Evolutionary conservation across 140 eudicot genomes (phyloP), one percentile per base, ranked within the genome.

Genomic region (Erigeron philadelphicus): DNA sequence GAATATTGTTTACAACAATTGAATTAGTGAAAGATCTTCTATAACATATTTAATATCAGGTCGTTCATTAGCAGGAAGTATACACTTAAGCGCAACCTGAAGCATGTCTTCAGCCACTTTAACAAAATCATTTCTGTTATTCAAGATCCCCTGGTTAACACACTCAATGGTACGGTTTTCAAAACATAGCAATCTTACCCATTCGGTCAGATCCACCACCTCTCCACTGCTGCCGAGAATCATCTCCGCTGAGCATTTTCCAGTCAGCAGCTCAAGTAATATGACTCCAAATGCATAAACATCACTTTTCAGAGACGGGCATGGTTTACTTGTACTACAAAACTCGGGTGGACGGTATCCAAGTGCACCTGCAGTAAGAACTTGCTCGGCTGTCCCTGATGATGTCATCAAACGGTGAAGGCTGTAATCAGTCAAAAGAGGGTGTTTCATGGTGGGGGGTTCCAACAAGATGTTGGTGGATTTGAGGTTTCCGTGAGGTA

Each of bases 331-430:
- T 40, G 93, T 84, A 68, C 86, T 85, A 57, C 87, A 76, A 73
- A 90, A 87, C 79, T 90, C 97, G 17, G 97, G 97, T 11, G 95
- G 90, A 19, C 83, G 80, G 71, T 87, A 88, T 15, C 97, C 95
- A 5, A 90, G 87, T 43, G 88, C 88, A 21, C 95, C 86, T 7
- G 97, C 94, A 57, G 84, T 83, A 42, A 87, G 84, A 17, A 88
- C 93, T 79, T 90, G 97, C 75, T 87, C 93, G 9, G 95, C 78
- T 42, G 90, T 90, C 53, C 97, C 97, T 2, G 88, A 80, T 64
- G 95, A 79, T 58, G 90, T 87, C 83, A 90, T 75, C 10, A 90
- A 61, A 18, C 97, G 86, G 73, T 90, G 97, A 67, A 90, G 97
- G 59, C 90, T 83, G 78, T 90, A 87, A 73, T 90, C 95, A 9